Base-by-base conservation (phyloP, 129 eudicot genomes). In the Escallonia rubra region DNA sequence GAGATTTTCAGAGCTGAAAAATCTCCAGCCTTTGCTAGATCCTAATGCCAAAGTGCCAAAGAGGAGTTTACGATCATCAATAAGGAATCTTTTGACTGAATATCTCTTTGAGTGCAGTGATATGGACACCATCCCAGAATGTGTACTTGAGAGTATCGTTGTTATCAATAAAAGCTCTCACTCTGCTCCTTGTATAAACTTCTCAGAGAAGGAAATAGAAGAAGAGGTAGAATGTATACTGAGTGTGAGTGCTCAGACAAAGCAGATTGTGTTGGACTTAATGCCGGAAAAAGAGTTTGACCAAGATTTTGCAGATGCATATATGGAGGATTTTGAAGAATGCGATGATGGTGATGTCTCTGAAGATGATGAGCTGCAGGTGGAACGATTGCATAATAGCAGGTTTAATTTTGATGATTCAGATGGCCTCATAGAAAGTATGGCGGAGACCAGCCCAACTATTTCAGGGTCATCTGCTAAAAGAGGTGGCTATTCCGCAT, bases 51-150 rank as follows among this genome's bases (percentile, higher is more conserved):
- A 81, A 59, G 56, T 80, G 59, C 23, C 76, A 8, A 78, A 50
- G 43, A 76, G 61, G 68, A 68, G 72, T 40, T 59, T 78, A 49
- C 78, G 84, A 44, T 10, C 51, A 6, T 68, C 71, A 9, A 49
- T 85, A 54, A 82, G 77, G 75, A 81, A 79, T 40, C 3, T 91
- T 48, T 75, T 91, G 83, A 81, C 70, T 0, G 94, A 88, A 15
- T 91, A 63, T 77, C 96, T 91, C 60, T 81, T 77, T 14, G 97
- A 88, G 74, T 91, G 94, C 78, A 66, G 76, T 80, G 96, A 91
- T 64, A 80, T 91, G 85, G 87, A 87, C 34, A 63, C 55, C 47
- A 43, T 83, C 57, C 97, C 96, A 43, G 79, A 70, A 48, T 49
- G 56, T 57, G 65, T 91, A 64, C 50, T 59, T 34, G 61, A 81